Evolutionary conservation across 805 yeast species (phyloP).

Genomic region (Lipomyces chichibuensis): DNA sequence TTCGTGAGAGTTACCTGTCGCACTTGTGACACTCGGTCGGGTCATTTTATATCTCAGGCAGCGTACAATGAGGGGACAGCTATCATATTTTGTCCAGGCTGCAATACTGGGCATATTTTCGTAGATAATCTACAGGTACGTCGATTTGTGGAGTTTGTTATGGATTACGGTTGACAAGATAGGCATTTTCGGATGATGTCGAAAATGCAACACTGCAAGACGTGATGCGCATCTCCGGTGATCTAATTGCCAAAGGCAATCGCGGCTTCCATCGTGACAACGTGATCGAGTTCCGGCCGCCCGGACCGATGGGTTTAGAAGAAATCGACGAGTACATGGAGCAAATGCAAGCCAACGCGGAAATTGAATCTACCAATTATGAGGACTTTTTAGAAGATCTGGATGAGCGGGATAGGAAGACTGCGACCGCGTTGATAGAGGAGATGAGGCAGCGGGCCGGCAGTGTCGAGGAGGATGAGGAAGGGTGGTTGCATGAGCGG

Average conservation of each 20-base stretch:
- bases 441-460: not conserved
- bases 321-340: constrained; percentile 19
- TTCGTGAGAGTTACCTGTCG: constrained; percentile 17
- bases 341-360: constrained; percentile 13
- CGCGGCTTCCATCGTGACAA: constrained; percentile 19
- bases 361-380: not conserved
- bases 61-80: constrained; percentile 29
- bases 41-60: constrained; percentile 25
- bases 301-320: constrained; percentile 25
- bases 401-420: not conserved
- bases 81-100: constrained; percentile 19
- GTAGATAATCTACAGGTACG: constrained; percentile 24
- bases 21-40: constrained; percentile 21
- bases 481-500: not conserved
- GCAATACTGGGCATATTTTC: constrained; percentile 17
- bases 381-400: not conserved
- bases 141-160: not conserved
- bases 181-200: constrained; percentile 14
- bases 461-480: not conserved
- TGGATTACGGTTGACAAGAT: too few species aligned
- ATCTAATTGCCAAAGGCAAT: constrained; percentile 14
- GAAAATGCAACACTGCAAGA: constrained; percentile 14
- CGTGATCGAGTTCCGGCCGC: constrained; percentile 29
- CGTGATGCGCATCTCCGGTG: constrained; percentile 14
- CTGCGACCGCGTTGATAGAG: not conserved